Base-by-base conservation (phyloP, 495 filamentous ascomycete genomes). In the Neurospora sp. region DNA sequence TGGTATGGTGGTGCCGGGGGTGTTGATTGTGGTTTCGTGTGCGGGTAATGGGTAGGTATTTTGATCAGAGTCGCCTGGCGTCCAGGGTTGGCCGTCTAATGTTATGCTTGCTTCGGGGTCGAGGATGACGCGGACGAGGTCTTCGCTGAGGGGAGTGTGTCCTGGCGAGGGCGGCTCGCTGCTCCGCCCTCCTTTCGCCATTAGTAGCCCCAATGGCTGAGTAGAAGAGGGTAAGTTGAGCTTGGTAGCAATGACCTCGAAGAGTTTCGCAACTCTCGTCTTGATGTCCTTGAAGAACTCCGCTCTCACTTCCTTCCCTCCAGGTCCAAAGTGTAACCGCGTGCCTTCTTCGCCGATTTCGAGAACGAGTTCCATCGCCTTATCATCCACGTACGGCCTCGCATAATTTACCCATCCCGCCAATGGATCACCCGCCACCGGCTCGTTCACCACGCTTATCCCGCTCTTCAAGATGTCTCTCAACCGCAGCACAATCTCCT, bases 391-490 rank as follows among this genome's bases (percentile, higher is more conserved):
- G 77, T 90, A 97, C 0, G 95, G 95, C 6, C 94, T 90, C 40
- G 91, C 87, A 77, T 97, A 98, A 39, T 86, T 89, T 54, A 97
- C 89, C 84, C 88, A 92, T 4, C 89, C 90, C 1, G 83, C 83
- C 4, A 79, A 70, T 42, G 79, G 75, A 70, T 85, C 85, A 0
- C 76, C 72, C 10, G 75, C 75, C 10, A 76, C 69, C 72, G 79
- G 75, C 72, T 92, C 89, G 11, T 78, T 76, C 4, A 79, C 81
- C 72, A 96, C 87, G 5, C 90, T 89, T 48, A 98, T 86, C 5
- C 94, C 94, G 5, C 91, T 93, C 73, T 95, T 93, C 37, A 93
- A 88, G 10, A 99, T 88, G 76, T 99, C 93, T 76, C 94, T 89
- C 11, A 99, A 83, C 6, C 92, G 86, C 73, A 99, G 86, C 40